Evolutionary conservation across 139 green algal species (phyloP).

Genomic region (Gonium pectorale): DNA sequence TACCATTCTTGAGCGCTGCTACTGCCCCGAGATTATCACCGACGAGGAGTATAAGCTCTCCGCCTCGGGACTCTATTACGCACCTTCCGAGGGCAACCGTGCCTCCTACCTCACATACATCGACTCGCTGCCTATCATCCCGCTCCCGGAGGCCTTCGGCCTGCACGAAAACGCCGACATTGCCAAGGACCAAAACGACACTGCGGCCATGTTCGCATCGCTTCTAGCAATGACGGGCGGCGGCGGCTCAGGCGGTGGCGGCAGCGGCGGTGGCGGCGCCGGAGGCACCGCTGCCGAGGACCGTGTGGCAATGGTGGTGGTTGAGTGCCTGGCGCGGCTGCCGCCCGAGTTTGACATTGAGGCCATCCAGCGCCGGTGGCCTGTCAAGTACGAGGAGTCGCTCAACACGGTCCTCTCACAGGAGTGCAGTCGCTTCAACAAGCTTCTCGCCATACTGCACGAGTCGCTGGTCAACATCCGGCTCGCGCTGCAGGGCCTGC

Average conservation of each 20-base stretch:
- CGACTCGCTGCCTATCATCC: constrained; percentile 67
- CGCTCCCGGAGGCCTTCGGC: constrained; percentile 76
- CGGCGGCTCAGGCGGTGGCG: constrained; percentile 50
- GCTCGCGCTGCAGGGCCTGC: constrained; percentile 71
- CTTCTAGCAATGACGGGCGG: constrained; percentile 67
- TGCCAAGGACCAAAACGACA: constrained; percentile 76
- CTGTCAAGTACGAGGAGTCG: constrained; percentile 72
- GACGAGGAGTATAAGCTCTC: constrained; percentile 38
- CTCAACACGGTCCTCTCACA: constrained; percentile 79
- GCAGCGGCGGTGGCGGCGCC: constrained; percentile 45
- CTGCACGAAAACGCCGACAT: constrained; percentile 85
- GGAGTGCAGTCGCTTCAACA: constrained; percentile 81
- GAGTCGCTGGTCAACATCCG: constrained; percentile 70
- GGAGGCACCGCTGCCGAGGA: constrained; percentile 50
- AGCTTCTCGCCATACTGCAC: constrained; percentile 64
- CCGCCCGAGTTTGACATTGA: constrained; percentile 77
- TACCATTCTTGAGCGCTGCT: constrained; percentile 70
- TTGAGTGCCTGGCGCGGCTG: constrained; percentile 68
- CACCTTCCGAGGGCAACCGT: constrained; percentile 55
- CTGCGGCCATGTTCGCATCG: constrained; percentile 68
- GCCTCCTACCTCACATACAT: constrained; percentile 68
- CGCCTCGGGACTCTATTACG: constrained; percentile 65
- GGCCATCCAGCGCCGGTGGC: constrained; percentile 63
- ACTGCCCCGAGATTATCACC: constrained; percentile 60
- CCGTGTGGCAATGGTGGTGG: constrained; percentile 55